Conservation (phyloP, 148 eudicot genomes). For the Rhododendron griersonianum region DNA sequence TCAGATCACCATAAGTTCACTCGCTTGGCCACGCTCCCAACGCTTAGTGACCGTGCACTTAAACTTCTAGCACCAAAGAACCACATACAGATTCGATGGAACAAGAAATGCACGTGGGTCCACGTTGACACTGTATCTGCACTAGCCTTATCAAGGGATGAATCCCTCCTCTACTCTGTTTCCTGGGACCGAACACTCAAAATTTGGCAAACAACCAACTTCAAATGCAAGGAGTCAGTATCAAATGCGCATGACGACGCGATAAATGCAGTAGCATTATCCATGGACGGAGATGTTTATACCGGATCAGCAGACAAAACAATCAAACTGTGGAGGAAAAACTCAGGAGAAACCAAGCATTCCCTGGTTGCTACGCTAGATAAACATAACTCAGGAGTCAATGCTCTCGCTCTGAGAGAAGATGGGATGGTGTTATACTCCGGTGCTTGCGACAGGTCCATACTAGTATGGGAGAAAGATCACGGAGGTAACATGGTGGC, state of each 20-base stretch:
- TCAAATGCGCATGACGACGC: constrained; percentile 84
- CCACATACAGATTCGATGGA: constrained; percentile 56
- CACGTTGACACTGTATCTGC: constrained; percentile 76
- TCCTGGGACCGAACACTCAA: constrained; percentile 87
- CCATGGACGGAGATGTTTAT: constrained; percentile 50
- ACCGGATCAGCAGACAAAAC: constrained; percentile 84
- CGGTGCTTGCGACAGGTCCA: constrained; percentile 63
- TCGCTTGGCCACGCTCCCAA: constrained; percentile 74
- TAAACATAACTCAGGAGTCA: constrained; percentile 68
- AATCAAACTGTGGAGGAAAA: constrained; percentile 71
- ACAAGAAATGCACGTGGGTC: constrained; percentile 78
- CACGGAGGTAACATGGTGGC: constrained; percentile 35
- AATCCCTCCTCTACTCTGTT: constrained; percentile 69
- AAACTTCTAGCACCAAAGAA: constrained; percentile 59
- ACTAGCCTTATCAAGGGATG: constrained; percentile 55
- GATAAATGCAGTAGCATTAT: constrained; percentile 60
- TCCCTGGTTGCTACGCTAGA: constrained; percentile 41
- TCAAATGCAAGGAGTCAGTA: constrained; percentile 78
- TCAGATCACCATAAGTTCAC: constrained; percentile 25
- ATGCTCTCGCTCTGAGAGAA: constrained; percentile 60
- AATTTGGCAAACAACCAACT: constrained; percentile 60
- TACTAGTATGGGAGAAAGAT: constrained; percentile 65
- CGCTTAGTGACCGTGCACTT: constrained; percentile 64
- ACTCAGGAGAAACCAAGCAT: constrained; percentile 41
- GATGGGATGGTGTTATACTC: constrained; percentile 66